Evolutionary conservation across 176 grass and related monocot species (phyloP), one percentile per base, ranked within the genome.

Genomic region (Aegilops speltoides): DNA sequence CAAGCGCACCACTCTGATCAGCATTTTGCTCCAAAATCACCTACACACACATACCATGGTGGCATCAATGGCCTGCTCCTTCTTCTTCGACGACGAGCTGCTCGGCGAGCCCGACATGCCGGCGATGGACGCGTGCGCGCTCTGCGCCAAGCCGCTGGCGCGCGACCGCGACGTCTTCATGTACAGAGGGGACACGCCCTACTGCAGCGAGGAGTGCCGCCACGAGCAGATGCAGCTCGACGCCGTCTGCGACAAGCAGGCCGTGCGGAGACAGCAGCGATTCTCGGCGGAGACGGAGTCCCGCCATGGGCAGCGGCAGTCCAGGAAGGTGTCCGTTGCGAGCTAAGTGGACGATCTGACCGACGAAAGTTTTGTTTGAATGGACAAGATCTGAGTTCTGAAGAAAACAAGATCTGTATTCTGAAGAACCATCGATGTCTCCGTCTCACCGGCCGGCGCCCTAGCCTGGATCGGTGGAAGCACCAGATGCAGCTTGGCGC

Each of bases 151-250:
- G 69, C 66, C 57, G 7, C 73, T 95, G 19, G 67, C 61, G 1
- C 81, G 82, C 10, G 68, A 95, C 86, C 56, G 76, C 83, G 87
- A 89, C 83, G 87, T 95, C 79, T 95, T 95, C 88, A 92, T 94
- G 92, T 94, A 94, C 94, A 88, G 75, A 71, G 94, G 94, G 0
- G 94, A 93, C 77, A 93, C 87, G 1, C 94, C 91, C 15, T 93
- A 92, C 89, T 96, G 94, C 86, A 96, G 87, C 85, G 85, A 93
- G 84, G 89, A 93, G 8, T 96, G 94, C 65, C 84, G 92, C 2
- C 5, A 87, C 78, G 84, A 94, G 68, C 92, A 91, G 89, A 94
- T 94, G 80, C 89, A 89, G 29, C 81, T 89, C 80, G 89, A 94
- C 79, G 88, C 63, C 63, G 25, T 76, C 14, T 75, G 12, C 15